phyloP scores from a whole-genome alignment of 2,329 filamentous ascomycete species.

The Arthroderma sp. region DNA sequence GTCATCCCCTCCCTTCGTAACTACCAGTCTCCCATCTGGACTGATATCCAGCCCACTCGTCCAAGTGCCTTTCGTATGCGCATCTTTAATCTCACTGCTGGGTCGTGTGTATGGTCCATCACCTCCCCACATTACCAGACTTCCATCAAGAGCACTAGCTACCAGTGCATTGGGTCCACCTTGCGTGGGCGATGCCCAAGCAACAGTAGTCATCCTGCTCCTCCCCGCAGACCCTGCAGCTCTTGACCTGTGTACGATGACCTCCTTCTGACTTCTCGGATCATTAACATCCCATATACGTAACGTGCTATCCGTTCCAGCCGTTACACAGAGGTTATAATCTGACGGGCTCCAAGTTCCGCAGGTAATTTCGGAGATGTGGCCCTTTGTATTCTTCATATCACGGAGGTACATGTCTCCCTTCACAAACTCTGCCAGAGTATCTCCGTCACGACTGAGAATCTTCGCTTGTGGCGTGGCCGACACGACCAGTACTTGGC shows the following conservation, averaged over 20 bases:
- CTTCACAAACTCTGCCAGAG: constrained; percentile 80
- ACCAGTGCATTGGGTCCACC: constrained; percentile 71
- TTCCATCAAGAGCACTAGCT: constrained; percentile 75
- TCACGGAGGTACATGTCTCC: constrained; percentile 97
- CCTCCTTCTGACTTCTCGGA: constrained; percentile 76
- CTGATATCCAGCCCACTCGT: constrained; percentile 87
- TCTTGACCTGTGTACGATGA: constrained; percentile 91
- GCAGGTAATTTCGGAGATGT: constrained; percentile 80
- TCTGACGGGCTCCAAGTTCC: constrained; percentile 86
- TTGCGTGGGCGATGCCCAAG: constrained; percentile 66
- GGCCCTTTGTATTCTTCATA: constrained; percentile 95
- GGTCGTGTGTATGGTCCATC: constrained; percentile 77
- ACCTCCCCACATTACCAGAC: constrained; percentile 81
- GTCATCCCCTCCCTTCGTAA: constrained; percentile 83
- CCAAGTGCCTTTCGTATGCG: constrained; percentile 75
- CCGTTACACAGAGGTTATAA: constrained; percentile 73
- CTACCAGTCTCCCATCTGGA: constrained; percentile 74
- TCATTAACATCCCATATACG: constrained; percentile 96
- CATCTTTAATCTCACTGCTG: constrained; percentile 68
- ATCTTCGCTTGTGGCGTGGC: constrained; percentile 85
- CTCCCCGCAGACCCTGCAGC: constrained; percentile 78
- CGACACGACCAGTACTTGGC: constrained; percentile 72
- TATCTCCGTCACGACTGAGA: constrained; percentile 75
- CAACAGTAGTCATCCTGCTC: constrained; percentile 85
- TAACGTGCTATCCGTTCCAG: constrained; percentile 86